Percentiles rank a stretch among this genome's conserved stretches.
Conservation (phyloP, 208 protist species). For the Trichomonas vaginalis region DNA sequence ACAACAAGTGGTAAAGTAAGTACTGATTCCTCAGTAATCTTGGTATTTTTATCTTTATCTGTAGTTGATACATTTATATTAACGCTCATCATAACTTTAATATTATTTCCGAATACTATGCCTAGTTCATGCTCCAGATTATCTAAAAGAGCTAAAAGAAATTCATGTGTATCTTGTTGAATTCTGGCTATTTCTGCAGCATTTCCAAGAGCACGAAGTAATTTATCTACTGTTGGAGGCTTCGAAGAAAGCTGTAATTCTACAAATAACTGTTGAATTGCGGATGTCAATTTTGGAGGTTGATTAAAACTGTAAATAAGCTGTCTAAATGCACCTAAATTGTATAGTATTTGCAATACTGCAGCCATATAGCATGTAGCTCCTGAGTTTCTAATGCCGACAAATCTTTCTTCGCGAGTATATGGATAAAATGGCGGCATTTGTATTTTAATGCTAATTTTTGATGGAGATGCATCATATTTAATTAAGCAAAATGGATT, state of each 20-base stretch:
- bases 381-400: neutral
- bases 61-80: neutral
- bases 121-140: neutral
- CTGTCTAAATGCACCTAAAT: neutral
- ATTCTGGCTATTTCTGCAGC: neutral
- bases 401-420: neutral
- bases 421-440: neutral
- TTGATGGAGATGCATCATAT: neutral
- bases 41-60: neutral
- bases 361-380: neutral
- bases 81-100: neutral
- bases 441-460: neutral
- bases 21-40: neutral
- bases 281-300: neutral
- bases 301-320: neutral
- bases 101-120: too few species aligned
- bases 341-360: neutral
- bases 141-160: neutral
- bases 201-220: neutral
- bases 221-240: neutral
- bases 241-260: neutral
- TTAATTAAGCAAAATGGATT: neutral
- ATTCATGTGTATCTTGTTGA: constrained; percentile 11
- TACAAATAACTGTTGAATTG: neutral
- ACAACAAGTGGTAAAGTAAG: neutral